Percentiles rank a stretch among this genome's conserved stretches.
Conservation (phyloP, 768 basidiomycete species). For the Mycena rosella region DNA sequence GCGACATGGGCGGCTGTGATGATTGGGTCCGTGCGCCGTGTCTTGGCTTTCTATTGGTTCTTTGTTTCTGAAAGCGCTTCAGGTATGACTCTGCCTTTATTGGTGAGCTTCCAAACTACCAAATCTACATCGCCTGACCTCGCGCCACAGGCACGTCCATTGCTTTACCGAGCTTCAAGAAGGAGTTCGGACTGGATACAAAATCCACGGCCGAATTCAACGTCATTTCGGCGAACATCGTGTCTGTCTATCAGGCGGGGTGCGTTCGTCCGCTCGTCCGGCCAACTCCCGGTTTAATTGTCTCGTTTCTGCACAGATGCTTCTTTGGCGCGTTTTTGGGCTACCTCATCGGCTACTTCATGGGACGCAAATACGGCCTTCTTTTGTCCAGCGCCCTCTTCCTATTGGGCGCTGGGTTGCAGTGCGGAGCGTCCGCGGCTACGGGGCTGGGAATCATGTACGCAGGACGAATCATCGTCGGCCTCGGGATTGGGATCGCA, state of each 20-base stretch:
- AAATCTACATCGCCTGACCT: neutral
- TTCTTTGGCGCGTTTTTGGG: constrained; percentile 57
- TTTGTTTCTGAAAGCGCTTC: constrained; percentile 1
- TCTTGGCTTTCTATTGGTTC: neutral
- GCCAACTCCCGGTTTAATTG: neutral
- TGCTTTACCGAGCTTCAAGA: constrained; percentile 56
- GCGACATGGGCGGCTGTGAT: constrained; percentile 55
- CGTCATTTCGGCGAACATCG: constrained; percentile 57
- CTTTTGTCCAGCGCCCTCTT: constrained; percentile 52
- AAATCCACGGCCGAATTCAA: constrained; percentile 48
- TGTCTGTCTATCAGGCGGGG: constrained; percentile 61
- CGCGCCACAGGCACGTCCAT: constrained; percentile 50
- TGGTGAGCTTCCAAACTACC: constrained; percentile 29
- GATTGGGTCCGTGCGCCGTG: constrained; percentile 26
- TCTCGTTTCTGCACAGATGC: constrained; percentile 36
- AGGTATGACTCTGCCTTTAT: constrained; percentile 61
- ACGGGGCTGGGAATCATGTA: constrained; percentile 56
- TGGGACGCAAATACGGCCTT: constrained; percentile 53
- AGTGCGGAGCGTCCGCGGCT: constrained; percentile 47
- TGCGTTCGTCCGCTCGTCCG: constrained; percentile 10
- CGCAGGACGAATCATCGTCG: constrained; percentile 56
- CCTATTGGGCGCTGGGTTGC: constrained; percentile 54
- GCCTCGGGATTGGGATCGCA: constrained; percentile 55
- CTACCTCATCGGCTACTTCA: constrained; percentile 53
- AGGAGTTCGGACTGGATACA: constrained; percentile 54